Base-by-base conservation (phyloP, 2,329 filamentous ascomycete genomes). In the Ophiostoma ulmi region DNA sequence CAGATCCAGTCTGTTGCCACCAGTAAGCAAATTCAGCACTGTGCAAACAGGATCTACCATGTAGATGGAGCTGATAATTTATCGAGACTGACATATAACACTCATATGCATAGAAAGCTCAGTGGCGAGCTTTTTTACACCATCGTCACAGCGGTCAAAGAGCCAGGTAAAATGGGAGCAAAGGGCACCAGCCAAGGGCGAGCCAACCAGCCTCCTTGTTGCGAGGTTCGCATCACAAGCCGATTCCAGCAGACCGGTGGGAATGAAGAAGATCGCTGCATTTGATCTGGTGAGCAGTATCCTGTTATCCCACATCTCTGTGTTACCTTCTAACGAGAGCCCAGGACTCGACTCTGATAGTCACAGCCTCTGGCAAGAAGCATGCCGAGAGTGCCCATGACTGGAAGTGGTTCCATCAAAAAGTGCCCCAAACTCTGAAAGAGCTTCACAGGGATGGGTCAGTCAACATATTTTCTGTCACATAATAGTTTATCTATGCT, bases 331-430 rank as follows among this genome's bases (percentile, higher is more conserved):
- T 4, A 17, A 39, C 22, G 5, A 41, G 4, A 11, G 17, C 36
- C 69, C 5, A 92, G 90, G 95, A 99, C 78, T 95, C 92, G 8
- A 99, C 95, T 0, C 81, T 99, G 44, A 93, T 99, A 73, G 83
- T 84, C 1, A 91, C 93, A 0, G 85, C 88, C 4, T 97, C 93
- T 0, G 93, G 93, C 8, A 95, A 92, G 79, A 90, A 86, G 68
- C 94, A 94, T 76, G 85, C 88, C 2, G 85, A 85, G 69, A 87
- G 88, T 74, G 86, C 89, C 0, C 82, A 83, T 4, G 94, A 98
- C 78, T 99, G 95, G 95, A 93, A 92, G 78, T 99, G 95, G 95
- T 98, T 93, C 93, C 83, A 96, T 78, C 75, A 80, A 17, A 84
- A 81, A 22, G 91, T 98, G 0, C 92, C 93, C 0, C 80, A 79